Conservation (phyloP, 306 rosid species). For the Chamaecrista fasciculata region DNA sequence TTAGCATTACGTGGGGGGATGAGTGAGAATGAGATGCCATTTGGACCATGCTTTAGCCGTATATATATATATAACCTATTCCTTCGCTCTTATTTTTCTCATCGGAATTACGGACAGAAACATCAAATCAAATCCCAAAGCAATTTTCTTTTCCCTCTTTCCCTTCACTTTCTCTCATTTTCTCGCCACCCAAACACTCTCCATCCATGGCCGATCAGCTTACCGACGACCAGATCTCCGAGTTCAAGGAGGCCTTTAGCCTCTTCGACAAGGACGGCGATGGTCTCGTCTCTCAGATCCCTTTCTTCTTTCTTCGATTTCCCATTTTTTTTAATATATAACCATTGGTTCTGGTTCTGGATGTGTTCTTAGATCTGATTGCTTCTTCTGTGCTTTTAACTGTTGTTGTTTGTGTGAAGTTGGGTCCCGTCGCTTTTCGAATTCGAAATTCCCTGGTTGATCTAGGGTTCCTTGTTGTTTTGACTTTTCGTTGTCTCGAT, state of each 20-base stretch:
- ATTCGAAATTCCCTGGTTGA: constrained; percentile 22
- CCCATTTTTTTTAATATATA: not conserved
- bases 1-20: constrained; percentile 19
- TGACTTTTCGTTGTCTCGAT: constrained; percentile 17
- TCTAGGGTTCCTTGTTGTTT: constrained; percentile 36
- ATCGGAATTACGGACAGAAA: not conserved
- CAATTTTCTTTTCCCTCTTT: not conserved
- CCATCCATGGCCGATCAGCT: constrained; percentile 77
- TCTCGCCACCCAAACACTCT: constrained; percentile 10
- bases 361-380: constrained; percentile 36
- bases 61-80: constrained; percentile 27
- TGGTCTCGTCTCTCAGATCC: constrained; percentile 62
- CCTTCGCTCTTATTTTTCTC: not conserved
- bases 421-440: not conserved
- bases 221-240: constrained; percentile 83
- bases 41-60: not conserved
- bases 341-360: not conserved
- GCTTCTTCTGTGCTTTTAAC: not conserved
- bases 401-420: not conserved
- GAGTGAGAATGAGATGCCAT: constrained; percentile 7
- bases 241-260: constrained; percentile 83
- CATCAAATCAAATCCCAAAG: not conserved
- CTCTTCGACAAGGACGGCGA: constrained; percentile 90
- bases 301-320: not conserved
- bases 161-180: not conserved